Evolutionary conservation across 1,139 yeast genomes (phyloP).

Genomic region (Kazachstania sp.): DNA sequence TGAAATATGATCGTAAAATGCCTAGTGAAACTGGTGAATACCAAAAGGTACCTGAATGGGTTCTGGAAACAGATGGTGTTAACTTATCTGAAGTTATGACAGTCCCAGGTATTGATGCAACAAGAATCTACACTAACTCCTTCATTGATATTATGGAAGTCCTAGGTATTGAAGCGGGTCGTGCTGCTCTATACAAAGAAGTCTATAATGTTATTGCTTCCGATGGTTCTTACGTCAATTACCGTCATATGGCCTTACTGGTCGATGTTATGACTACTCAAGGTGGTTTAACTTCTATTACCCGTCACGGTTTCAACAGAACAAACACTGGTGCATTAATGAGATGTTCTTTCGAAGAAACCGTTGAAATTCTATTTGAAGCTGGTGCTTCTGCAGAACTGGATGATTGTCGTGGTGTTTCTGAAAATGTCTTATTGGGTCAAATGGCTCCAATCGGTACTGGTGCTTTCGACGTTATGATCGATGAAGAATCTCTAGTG

Average conservation of each 20-base stretch:
- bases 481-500: constrained; percentile 82
- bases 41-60: constrained; percentile 91
- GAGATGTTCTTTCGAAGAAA: constrained; percentile 99
- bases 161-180: constrained; percentile 96
- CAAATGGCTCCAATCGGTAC: constrained; percentile 99
- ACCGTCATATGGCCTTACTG: constrained; percentile 94
- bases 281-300: constrained; percentile 97
- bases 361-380: constrained; percentile 92
- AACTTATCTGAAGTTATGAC: constrained; percentile 93
- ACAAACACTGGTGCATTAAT: constrained; percentile 97
- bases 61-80: constrained; percentile 96
- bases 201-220: constrained; percentile 95
- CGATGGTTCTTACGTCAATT: constrained; percentile 98
- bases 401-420: constrained; percentile 97
- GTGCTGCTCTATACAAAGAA: constrained; percentile 88
- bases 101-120: constrained; percentile 87
- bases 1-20: constrained; percentile 77
- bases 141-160: constrained; percentile 93
- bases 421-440: constrained; percentile 95
- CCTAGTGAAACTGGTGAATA: constrained; percentile 83
- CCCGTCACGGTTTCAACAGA: constrained; percentile 99
- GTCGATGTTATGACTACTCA: constrained; percentile 99
- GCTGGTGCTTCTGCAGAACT: constrained; percentile 98
- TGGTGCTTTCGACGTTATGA: constrained; percentile 93
- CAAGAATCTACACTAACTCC: constrained; percentile 88